These are phyloP conservation scores for Rhynchosporium agropyri DNA, from an alignment of 2,329 filamentous ascomycete species.

Conservation along the genomic window DNA sequence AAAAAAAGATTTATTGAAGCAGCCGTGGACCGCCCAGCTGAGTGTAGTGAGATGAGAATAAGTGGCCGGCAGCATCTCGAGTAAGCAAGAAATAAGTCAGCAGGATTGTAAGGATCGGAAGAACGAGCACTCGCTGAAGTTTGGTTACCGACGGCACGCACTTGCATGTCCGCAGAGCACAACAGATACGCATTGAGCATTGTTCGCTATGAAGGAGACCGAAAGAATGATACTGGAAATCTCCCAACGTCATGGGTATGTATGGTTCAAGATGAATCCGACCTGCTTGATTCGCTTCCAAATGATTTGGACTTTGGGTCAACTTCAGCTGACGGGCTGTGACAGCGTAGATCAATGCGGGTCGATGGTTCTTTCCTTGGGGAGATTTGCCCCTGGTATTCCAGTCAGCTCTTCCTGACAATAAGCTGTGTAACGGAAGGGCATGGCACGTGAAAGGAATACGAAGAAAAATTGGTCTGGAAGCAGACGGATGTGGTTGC, in stretches of 20 bases:
- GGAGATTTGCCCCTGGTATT: background rate
- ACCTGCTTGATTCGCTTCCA: background rate
- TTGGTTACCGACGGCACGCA: conserved; percentile 1
- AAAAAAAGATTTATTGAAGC: background rate
- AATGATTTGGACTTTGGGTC: background rate
- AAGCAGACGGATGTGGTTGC: no score
- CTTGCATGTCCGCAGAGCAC: conserved; percentile 6
- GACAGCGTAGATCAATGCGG: conserved; percentile 2
- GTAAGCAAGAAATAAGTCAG: conserved; percentile 5
- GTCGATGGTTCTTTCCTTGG: background rate
- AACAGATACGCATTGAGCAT: conserved; percentile 5
- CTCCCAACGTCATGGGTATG: background rate
- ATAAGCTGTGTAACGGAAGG: background rate
- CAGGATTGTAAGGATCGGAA: background rate
- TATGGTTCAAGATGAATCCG: background rate
- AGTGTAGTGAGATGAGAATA: background rate
- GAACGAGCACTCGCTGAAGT: conserved; percentile 1
- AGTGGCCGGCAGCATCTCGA: background rate
- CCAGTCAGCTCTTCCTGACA: background rate
- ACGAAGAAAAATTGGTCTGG: no score
- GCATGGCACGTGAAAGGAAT: no score
- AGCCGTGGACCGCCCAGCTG: conserved; percentile 1
- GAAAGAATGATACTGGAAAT: background rate
- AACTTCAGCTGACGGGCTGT: background rate
- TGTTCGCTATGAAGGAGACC: background rate